These are phyloP conservation scores for Lipomyces mesembrius DNA, from an alignment of 805 yeast species.

Conservation along the genomic window DNA sequence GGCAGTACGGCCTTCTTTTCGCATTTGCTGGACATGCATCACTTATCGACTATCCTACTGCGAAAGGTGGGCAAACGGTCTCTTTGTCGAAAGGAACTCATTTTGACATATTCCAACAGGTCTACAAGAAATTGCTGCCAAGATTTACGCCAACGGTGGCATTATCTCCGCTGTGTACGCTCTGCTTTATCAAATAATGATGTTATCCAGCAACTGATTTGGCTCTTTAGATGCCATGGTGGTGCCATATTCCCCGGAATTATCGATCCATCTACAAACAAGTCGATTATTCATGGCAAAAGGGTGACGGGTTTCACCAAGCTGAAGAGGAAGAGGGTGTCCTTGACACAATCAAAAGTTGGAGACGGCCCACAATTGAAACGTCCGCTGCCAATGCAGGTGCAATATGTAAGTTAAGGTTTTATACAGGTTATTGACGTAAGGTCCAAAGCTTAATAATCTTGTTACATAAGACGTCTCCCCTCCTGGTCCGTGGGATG, in stretches of 20 bases:
- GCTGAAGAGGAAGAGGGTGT: constrained; percentile 52
- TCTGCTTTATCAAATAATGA: too few relatives aligned
- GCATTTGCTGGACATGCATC: constrained; percentile 74
- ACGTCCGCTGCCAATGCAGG: neutral
- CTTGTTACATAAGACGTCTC: neutral
- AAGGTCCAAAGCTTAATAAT: too few relatives aligned
- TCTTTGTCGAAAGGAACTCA: neutral
- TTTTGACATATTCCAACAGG: constrained; percentile 27
- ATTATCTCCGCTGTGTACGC: constrained; percentile 64
- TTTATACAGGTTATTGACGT: too few relatives aligned
- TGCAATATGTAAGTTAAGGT: neutral
- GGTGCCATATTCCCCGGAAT: constrained; percentile 53
- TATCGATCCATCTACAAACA: constrained; percentile 51
- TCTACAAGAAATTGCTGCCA: constrained; percentile 53
- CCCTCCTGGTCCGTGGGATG: constrained; percentile 61
- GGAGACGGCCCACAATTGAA: constrained; percentile 5
- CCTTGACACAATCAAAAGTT: constrained; percentile 6
- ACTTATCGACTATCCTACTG: constrained; percentile 60
- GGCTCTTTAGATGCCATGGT: constrained; percentile 61
- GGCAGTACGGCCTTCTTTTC: constrained; percentile 51
- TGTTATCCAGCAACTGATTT: too few relatives aligned
- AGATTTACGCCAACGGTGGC: constrained; percentile 57
- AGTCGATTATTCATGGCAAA: constrained; percentile 55
- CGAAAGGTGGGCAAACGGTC: constrained; percentile 40
- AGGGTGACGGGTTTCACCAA: constrained; percentile 63